Evolutionary conservation across 768 basidiomycete genomes (phyloP).

Genomic region (Pleurotus giganteus): DNA sequence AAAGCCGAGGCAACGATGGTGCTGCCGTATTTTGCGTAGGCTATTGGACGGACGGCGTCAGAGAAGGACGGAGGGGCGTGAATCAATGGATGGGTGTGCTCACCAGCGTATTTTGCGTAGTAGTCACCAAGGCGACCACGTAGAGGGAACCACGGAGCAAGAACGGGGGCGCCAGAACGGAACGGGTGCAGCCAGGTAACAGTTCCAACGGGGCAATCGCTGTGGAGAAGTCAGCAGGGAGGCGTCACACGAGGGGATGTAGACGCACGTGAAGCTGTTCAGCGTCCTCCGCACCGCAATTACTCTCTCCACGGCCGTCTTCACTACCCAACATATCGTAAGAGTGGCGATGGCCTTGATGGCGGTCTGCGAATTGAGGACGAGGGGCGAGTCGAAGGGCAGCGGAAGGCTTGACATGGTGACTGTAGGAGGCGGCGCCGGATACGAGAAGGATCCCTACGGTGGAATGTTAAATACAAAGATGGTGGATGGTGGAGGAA

Average conservation of each 20-base stretch:
- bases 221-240: background rate
- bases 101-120: constrained; percentile 6
- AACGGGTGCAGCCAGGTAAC: constrained; percentile 10
- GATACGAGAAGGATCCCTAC: too few species aligned
- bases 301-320: background rate
- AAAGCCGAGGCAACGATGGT: constrained; percentile 36
- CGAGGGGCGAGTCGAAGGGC: background rate
- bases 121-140: constrained; percentile 1
- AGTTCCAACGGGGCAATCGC: constrained; percentile 1
- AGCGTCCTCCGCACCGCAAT: background rate
- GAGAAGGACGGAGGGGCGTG: background rate
- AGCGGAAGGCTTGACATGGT: constrained; percentile 1
- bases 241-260: too few species aligned
- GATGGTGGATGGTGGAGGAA: too few species aligned
- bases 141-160: constrained; percentile 6
- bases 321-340: constrained; percentile 1
- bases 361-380: background rate
- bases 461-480: too few species aligned
- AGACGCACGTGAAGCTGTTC: background rate
- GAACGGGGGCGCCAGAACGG: constrained; percentile 5
- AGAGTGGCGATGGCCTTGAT: background rate
- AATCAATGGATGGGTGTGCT: background rate
- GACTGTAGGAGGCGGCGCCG: too few species aligned
- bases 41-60: constrained; percentile 13
- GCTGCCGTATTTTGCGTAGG: constrained; percentile 34